phyloP scores from a whole-genome alignment of 169 alveolate genomes.

The Blepharisma undulans region DNA sequence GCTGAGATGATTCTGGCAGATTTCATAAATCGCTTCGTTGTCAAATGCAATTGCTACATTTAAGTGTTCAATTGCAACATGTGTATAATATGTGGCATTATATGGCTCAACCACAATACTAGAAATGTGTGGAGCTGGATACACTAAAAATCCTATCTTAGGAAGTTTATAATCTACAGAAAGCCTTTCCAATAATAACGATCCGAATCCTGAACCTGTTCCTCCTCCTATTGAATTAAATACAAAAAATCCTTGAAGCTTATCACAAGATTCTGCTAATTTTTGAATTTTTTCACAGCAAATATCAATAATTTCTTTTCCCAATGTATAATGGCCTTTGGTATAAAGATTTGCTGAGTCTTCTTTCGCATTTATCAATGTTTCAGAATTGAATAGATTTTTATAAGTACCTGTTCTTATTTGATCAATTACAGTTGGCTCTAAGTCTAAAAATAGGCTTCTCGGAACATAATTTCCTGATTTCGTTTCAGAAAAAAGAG shows the following conservation, averaged over 20 bases:
- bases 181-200: slow-evolving; percentile 96
- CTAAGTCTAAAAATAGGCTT: slow-evolving; percentile 96
- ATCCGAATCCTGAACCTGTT: slow-evolving; percentile 99
- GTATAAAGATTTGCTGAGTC: slow-evolving; percentile 99
- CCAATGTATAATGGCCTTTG: slow-evolving; percentile 98
- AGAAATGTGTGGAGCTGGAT: slow-evolving; percentile 98
- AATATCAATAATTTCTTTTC: slow-evolving; percentile 96
- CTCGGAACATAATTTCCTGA: slow-evolving; percentile 99
- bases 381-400: slow-evolving; percentile 97
- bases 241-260: slow-evolving; percentile 97
- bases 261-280: slow-evolving; percentile 99
- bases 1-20: slow-evolving; percentile 95
- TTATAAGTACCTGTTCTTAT: slow-evolving; percentile 98
- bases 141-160: slow-evolving; percentile 94
- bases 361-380: slow-evolving; percentile 97
- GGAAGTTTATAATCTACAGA: slow-evolving; percentile 97
- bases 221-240: slow-evolving; percentile 99
- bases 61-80: slow-evolving; percentile 97
- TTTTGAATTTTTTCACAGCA: slow-evolving; percentile 97
- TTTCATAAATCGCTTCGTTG: slow-evolving; percentile 99
- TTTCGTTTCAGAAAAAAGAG: slow-evolving; percentile 98
- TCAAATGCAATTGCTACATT: slow-evolving; percentile 98
- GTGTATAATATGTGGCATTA: slow-evolving; percentile 96
- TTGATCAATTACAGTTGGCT: slow-evolving; percentile 98
- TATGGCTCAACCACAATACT: slow-evolving; percentile 99